A percentile compares a stretch with the other conserved stretches of the same genome.
phyloP scores from a whole-genome alignment of 768 basidiomycete genomes.

The Pisolithus marmoratus region DNA sequence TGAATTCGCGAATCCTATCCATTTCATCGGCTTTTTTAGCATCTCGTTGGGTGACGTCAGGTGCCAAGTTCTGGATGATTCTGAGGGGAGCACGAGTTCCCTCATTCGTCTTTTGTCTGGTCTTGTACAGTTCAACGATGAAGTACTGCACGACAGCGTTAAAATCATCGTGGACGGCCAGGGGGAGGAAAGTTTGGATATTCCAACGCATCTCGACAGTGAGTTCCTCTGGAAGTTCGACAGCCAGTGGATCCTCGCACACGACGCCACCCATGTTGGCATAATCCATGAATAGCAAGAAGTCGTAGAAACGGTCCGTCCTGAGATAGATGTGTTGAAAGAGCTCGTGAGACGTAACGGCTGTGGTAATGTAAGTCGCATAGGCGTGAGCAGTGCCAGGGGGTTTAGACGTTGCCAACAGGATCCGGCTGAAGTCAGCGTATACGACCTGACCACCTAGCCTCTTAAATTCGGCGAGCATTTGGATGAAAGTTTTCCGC shows the following conservation, averaged over 20 bases:
- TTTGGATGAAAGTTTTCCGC: constrained; percentile 96
- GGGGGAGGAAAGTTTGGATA: constrained; percentile 83
- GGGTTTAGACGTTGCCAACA: constrained; percentile 92
- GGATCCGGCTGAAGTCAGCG: constrained; percentile 86
- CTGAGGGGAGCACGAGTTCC: constrained; percentile 65
- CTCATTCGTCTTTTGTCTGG: constrained; percentile 58
- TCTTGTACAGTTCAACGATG: constrained; percentile 78
- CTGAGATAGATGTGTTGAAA: constrained; percentile 90
- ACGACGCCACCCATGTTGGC: constrained; percentile 88
- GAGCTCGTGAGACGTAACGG: constrained; percentile 89
- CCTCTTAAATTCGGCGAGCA: constrained; percentile 93
- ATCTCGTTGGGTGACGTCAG: constrained; percentile 63
- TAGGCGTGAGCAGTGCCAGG: constrained; percentile 94
- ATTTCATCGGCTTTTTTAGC: constrained; percentile 62
- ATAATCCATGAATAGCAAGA: constrained; percentile 91
- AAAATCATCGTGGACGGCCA: constrained; percentile 75
- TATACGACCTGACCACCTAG: constrained; percentile 91
- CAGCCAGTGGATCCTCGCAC: constrained; percentile 71
- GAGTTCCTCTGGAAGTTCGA: constrained; percentile 64
- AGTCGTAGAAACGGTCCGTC: constrained; percentile 88
- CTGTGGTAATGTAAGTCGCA: constrained; percentile 89
- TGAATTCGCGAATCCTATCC: constrained; percentile 67
- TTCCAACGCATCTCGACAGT: constrained; percentile 88
- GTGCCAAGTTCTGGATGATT: constrained; percentile 57
- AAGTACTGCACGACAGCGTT: constrained; percentile 68